These are phyloP conservation scores for Hyphodiscus hymeniophilus DNA, from an alignment of 495 filamentous ascomycete genomes.

Conservation along the genomic window DNA sequence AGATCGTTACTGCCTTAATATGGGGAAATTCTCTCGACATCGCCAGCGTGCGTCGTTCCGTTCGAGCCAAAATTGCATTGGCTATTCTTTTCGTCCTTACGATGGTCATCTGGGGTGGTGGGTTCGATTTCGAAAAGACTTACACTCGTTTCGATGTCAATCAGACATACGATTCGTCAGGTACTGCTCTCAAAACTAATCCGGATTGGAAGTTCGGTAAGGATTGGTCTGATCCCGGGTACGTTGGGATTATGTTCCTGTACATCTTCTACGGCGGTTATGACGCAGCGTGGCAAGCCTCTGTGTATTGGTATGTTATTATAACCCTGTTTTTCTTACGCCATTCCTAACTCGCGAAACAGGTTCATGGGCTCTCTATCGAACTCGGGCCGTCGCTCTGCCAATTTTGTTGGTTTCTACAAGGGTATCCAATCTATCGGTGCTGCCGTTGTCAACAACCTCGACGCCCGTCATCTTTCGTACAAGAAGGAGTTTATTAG, in stretches of 20 bases:
- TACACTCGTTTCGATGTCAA: constrained; percentile 39
- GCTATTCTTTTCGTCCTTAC: constrained; percentile 61
- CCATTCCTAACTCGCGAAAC: constrained; percentile 9
- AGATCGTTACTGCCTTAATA: constrained; percentile 76
- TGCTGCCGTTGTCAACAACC: constrained; percentile 71
- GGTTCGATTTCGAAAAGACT: constrained; percentile 68
- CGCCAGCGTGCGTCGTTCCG: constrained; percentile 51
- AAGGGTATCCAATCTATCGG: constrained; percentile 94
- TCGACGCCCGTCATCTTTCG: constrained; percentile 55
- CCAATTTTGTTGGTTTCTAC: constrained; percentile 92
- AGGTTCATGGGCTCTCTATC: constrained; percentile 89
- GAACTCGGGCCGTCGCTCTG: constrained; percentile 85
- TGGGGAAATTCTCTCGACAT: constrained; percentile 73
- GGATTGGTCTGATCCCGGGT: constrained; percentile 41
- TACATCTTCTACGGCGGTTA: constrained; percentile 93
- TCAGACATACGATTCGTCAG: constrained; percentile 19
- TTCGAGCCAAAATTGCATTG: constrained; percentile 68
- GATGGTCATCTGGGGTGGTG: constrained; percentile 80
- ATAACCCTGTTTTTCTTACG: not conserved
- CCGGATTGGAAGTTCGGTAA: no score
- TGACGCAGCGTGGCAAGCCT: constrained; percentile 80
- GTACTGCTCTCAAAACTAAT: no score
- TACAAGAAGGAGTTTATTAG: constrained; percentile 42
- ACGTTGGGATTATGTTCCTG: constrained; percentile 77
- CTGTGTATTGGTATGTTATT: constrained; percentile 68